Conservation (phyloP, 2,329 filamentous ascomycete species). For the Apiospora arundinis region DNA sequence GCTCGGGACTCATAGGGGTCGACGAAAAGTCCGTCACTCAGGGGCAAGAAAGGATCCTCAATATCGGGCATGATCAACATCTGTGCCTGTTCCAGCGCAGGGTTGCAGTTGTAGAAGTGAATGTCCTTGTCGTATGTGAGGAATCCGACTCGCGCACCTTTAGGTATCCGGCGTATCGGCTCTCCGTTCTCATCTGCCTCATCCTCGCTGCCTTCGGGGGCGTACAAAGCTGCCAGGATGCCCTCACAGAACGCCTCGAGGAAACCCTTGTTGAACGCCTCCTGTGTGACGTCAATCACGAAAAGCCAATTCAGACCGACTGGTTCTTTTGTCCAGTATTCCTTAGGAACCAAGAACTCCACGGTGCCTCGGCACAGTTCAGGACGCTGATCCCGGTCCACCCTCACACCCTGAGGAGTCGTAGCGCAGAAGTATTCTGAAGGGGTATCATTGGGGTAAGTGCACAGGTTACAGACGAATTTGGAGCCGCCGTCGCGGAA, state of each 20-base stretch:
- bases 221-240: constrained; percentile 84
- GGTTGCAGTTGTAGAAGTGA: constrained; percentile 94
- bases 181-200: constrained; percentile 61
- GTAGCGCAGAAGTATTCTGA: constrained; percentile 93
- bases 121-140: constrained; percentile 96
- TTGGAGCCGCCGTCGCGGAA: constrained; percentile 94
- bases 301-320: constrained; percentile 89
- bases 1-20: constrained; percentile 86
- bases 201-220: constrained; percentile 60
- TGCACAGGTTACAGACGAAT: constrained; percentile 98
- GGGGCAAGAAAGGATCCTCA: constrained; percentile 92
- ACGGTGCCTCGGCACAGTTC: constrained; percentile 92
- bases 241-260: constrained; percentile 90
- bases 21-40: constrained; percentile 91
- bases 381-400: constrained; percentile 87
- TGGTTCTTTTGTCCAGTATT: constrained; percentile 97
- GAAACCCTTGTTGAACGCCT: constrained; percentile 89
- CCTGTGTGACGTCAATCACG: constrained; percentile 90
- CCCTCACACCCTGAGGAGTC: constrained; percentile 82
- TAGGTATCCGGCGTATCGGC: constrained; percentile 67
- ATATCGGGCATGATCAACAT: constrained; percentile 99
- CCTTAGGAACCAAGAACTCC: constrained; percentile 95
- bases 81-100: constrained; percentile 83
- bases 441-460: constrained; percentile 92
- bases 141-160: constrained; percentile 88